These are phyloP conservation scores for Solanum lycopersicoides DNA, from an alignment of 257 asterid genomes.

Conservation along the genomic window DNA sequence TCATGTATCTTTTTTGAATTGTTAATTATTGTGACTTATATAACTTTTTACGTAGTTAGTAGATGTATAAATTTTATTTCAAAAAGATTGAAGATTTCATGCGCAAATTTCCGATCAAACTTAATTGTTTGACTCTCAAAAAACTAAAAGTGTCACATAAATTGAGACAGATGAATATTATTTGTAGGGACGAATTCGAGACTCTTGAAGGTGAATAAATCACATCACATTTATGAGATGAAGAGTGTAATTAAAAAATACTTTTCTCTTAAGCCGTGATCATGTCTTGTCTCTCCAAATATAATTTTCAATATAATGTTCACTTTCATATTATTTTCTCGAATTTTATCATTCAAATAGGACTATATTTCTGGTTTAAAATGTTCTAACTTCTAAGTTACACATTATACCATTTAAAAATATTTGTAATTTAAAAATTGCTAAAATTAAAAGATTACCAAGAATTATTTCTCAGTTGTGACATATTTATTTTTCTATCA, in stretches of 20 bases:
- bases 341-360: not conserved
- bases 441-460: not conserved
- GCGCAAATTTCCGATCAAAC: fast-evolving
- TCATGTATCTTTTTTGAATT: no score
- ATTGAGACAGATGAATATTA: no score
- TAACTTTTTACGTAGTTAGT: no score
- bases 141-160: fast-evolving
- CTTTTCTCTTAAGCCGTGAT: no score
- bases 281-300: not conserved
- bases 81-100: no score
- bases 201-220: no score
- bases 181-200: not conserved
- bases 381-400: not conserved
- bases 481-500: not conserved
- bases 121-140: no score
- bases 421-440: not conserved
- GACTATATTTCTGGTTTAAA: not conserved
- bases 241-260: no score
- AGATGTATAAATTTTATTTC: no score
- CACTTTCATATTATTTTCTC: not conserved
- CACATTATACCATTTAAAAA: not conserved
- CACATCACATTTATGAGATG: not conserved
- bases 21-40: no score
- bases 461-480: not conserved
- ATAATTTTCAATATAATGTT: not conserved